Conservation (phyloP, 345 rosid genomes). For the Populus simonii region DNA sequence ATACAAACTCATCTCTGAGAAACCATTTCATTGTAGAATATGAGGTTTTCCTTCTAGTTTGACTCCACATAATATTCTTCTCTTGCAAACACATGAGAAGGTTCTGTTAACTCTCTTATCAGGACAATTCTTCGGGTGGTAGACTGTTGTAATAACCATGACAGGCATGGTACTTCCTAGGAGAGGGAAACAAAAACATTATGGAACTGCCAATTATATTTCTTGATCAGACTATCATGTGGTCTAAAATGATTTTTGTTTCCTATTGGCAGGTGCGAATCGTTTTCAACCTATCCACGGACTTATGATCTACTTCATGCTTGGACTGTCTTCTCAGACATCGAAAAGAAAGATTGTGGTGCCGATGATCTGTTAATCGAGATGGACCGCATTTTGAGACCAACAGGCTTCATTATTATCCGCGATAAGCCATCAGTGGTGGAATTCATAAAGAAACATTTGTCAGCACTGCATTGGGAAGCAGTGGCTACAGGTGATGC, state of each 20-base stretch:
- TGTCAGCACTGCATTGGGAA: constrained; percentile 86
- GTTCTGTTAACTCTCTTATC: neutral
- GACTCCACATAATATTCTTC: neutral
- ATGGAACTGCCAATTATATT: neutral
- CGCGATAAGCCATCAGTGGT: constrained; percentile 61
- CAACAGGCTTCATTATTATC: constrained; percentile 70
- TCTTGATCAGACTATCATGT: neutral
- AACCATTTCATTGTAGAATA: neutral
- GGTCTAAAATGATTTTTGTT: neutral
- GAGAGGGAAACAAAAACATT: neutral
- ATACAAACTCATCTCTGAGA: neutral
- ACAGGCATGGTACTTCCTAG: neutral
- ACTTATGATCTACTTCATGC: constrained; percentile 60
- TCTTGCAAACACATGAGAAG: too few species aligned
- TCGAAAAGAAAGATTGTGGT: constrained; percentile 71
- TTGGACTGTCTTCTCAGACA: constrained; percentile 17
- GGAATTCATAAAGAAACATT: constrained; percentile 64
- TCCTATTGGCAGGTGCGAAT: constrained; percentile 70
- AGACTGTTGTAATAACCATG: neutral
- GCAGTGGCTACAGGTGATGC: constrained; percentile 51
- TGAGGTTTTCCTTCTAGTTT: neutral
- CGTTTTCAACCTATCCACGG: constrained; percentile 85
- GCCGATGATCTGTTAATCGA: constrained; percentile 74
- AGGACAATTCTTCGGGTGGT: neutral
- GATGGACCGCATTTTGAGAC: constrained; percentile 95